Evolutionary conservation across 2,329 filamentous ascomycete genomes (phyloP), one percentile per base, ranked within the genome.

Genomic region (Akanthomyces dipterigenus): DNA sequence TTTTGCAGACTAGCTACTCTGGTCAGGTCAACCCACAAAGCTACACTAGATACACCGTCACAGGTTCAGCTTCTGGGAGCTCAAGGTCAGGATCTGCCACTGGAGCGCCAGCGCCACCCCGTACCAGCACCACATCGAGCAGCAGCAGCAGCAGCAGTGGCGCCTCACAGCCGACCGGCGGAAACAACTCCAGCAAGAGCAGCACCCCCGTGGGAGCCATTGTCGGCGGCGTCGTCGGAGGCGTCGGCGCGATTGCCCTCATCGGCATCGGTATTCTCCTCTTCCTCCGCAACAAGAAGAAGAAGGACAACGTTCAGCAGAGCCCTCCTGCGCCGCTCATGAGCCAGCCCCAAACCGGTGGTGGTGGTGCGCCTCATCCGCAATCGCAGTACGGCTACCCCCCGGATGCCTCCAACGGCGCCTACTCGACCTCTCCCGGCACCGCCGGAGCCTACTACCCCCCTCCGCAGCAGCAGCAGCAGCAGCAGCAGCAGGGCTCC

Each of bases 1-100:
- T 68, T 31, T 72, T 76, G 2, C 67, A 68, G 26, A 81, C 79
- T 2, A 78, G 78, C 5, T 79, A 73, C 60, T 64, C 46, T 11
- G 78, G 77, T 38, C 69, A 80, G 64, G 66, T 66, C 2, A 66
- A 68, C 38, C 67, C 71, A 31, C 56, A 55, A 55, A 63, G 49
- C 24, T 77, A 75, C 63, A 64, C 70, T 8, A 69, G 65, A 1
- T 68, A 68, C 1, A 71, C 68, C 22, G 20, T 62, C 22, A 56
- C 54, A 50, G n/a, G 59, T n/a, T 54, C 57, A 16, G 26, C 48
- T 28, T 53, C 57, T 18, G 49, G 36, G 36, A 22, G 31, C 8
- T 51, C 56, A 18, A 22, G 5, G 9, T 43, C 57, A 14, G 26
- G 46, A 18, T 51, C 57, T n/a, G 48, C 57, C 26, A 54, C 28